Evolutionary conservation across 768 basidiomycete genomes (phyloP).

Genomic region (Rhodotorula babjevae): DNA sequence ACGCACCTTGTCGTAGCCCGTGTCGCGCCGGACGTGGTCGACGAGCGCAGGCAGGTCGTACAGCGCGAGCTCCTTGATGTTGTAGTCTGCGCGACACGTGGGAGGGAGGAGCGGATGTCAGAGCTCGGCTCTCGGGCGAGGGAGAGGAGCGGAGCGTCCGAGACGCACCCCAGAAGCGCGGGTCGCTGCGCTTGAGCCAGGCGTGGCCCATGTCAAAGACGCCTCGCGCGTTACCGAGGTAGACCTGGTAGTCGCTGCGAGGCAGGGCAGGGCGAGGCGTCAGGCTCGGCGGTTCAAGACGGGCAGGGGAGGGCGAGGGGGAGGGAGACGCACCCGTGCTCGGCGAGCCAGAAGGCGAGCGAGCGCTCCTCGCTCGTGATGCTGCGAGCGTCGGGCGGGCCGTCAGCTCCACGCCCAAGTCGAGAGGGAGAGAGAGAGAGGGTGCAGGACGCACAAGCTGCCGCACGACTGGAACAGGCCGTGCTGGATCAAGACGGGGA

Average conservation of each 20-base stretch:
- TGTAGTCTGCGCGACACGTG: constrained; percentile 51
- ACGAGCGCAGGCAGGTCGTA: constrained; percentile 55
- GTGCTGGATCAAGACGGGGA: constrained; percentile 53
- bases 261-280: neutral
- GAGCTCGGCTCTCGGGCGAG: neutral
- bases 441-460: constrained; percentile 46
- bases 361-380: constrained; percentile 54
- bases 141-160: neutral
- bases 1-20: constrained; percentile 51
- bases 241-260: constrained; percentile 50
- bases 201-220: constrained; percentile 55
- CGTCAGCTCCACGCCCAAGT: neutral
- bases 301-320: too few relatives aligned
- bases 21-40: constrained; percentile 51
- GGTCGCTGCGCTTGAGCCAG: constrained; percentile 49
- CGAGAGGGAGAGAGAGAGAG: neutral
- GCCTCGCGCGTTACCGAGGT: constrained; percentile 51
- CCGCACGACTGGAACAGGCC: constrained; percentile 55
- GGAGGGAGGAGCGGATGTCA: neutral
- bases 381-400: neutral
- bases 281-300: too few relatives aligned
- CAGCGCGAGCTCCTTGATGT: constrained; percentile 53
- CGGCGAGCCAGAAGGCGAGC: constrained; percentile 55
- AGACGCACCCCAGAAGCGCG: constrained; percentile 53
- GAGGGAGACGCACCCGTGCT: constrained; percentile 45